Base-by-base conservation (phyloP, 257 asterid species). In the Lithospermum erythrorhizon region DNA sequence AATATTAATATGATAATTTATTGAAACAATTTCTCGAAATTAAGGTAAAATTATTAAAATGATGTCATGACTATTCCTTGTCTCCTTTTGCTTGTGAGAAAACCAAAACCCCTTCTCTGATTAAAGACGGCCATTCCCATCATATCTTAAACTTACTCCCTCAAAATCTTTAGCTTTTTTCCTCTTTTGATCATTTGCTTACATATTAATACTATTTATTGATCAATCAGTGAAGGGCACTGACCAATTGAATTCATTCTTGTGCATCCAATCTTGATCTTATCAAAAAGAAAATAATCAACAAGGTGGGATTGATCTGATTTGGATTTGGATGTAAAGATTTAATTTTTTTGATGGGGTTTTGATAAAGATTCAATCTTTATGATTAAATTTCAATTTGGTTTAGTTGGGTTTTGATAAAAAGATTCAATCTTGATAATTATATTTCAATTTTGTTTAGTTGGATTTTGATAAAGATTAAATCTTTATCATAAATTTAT, bases 331-430 rank as follows among this genome's bases (percentile, higher is more conserved):
- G 56, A 20, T 29, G 41, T 59, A 59, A 62, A 73, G 75, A 73
- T 69, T 47, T 64, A 76, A 72, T 76, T 69, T 59, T 54, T 29
- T 62, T 25, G 61, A 55, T 61, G 66, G 21, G 56, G 56, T 53
- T 53, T 19, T 20, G 63, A 57, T 71, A 70, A 70, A 72, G 69
- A 74, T 69, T 70, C 72, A 63, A 73, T 82, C 79, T 72, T 73
- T 73, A 59, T 53, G 18, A 41, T 41, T 41, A 3, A 41, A 27
- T 61, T 75, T 29, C 73, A 55, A 63, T 63, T 59, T 1, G 4
- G 32, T 27, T 61, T 76, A 56, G 58, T 61, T 66, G 72, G 71
- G 67, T 71, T 71, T 25, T 67, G 74, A 21, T 72, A 51, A 68
- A 51, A 68, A 68, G 61, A 66, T 62, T 65, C 70, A 58, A 70